A percentile compares a stretch with the other conserved stretches of the same genome.
phyloP scores from a whole-genome alignment of 331 rosid species.

The Stylosanthes scabra region DNA sequence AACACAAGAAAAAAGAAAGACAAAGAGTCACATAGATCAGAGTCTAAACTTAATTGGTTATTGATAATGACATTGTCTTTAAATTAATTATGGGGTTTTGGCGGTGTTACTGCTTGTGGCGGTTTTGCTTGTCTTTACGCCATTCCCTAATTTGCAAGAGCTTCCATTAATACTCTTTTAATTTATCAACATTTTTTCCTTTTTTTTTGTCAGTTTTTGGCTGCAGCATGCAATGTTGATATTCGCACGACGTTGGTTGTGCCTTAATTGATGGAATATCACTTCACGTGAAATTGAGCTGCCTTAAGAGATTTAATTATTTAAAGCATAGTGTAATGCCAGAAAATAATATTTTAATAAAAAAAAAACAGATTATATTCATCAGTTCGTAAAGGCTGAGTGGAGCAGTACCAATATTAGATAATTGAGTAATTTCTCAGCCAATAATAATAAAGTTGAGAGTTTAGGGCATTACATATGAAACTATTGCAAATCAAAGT shows the following conservation, averaged over 20 bases:
- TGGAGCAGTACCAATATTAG: no score
- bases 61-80: slow-evolving; percentile 33
- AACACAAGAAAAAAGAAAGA: neutral
- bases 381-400: no score
- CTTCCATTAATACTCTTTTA: no score
- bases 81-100: slow-evolving; percentile 26
- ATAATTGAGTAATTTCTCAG: no score
- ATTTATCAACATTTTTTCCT: neutral
- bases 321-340: no score
- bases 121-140: slow-evolving; percentile 29
- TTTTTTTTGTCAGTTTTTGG: neutral
- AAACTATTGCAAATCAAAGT: slow-evolving; percentile 2
- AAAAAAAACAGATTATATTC: no score
- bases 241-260: neutral
- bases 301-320: neutral
- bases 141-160: neutral
- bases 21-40: neutral
- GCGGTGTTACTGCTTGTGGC: slow-evolving; percentile 16
- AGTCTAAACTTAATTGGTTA: slow-evolving; percentile 27
- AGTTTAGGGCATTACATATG: no score
- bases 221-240: neutral
- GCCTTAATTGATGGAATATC: neutral
- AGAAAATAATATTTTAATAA: no score
- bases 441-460: no score
- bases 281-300: slow-evolving; percentile 31